Conservation (phyloP, 352 stramenopile species). For the Pythium aristosporum region DNA sequence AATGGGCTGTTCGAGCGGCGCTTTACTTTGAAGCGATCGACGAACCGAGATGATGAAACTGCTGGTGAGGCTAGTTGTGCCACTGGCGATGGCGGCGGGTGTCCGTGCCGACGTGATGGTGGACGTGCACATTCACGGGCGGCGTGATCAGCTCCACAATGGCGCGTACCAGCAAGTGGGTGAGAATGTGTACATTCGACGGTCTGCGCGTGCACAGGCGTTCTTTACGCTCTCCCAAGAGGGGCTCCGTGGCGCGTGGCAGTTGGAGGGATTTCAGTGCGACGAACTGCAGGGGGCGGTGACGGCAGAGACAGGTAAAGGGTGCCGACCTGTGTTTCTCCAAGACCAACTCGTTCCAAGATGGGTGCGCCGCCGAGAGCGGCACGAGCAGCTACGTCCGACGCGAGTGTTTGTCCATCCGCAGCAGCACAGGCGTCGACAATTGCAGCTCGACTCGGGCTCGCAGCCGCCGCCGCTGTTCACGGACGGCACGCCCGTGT, state of each 20-base stretch:
- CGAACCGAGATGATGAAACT: neutral
- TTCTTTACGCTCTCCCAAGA: slow-evolving; percentile 38
- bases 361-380: neutral
- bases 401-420: slow-evolving; percentile 12
- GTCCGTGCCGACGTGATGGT: slow-evolving; percentile 1
- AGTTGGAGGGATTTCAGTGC: slow-evolving; percentile 48
- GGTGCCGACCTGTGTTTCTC: slow-evolving; percentile 29
- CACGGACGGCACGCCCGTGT: slow-evolving; percentile 29
- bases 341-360: neutral
- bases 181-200: slow-evolving; percentile 30
- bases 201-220: slow-evolving; percentile 27
- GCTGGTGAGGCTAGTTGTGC: neutral
- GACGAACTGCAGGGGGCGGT: neutral
- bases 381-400: neutral
- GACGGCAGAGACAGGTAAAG: neutral
- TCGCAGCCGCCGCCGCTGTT: slow-evolving; percentile 26
- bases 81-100: neutral
- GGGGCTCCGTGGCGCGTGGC: slow-evolving; percentile 25
- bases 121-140: neutral
- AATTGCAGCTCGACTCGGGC: slow-evolving; percentile 42
- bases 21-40: neutral
- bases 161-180: slow-evolving; percentile 14
- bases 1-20: neutral
- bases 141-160: slow-evolving; percentile 9
- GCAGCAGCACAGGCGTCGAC: neutral